Conservation (phyloP, 495 filamentous ascomycete species). For the Saxophila tyrrhenica region DNA sequence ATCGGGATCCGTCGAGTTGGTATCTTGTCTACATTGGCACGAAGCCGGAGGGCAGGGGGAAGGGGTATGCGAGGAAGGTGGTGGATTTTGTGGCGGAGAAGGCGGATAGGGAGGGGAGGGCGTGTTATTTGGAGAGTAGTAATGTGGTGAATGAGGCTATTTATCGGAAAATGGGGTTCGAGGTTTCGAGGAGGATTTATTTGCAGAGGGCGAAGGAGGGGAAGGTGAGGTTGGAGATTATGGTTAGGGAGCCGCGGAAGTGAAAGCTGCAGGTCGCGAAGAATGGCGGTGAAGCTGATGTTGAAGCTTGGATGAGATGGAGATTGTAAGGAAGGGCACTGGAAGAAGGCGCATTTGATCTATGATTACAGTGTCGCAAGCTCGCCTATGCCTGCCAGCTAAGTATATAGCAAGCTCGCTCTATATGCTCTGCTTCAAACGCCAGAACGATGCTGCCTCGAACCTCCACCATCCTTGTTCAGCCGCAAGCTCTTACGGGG, state of each 20-base stretch:
- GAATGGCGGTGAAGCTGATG: not conserved
- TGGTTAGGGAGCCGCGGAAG: conserved; percentile 53
- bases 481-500: not conserved
- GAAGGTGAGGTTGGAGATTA: conserved; percentile 60
- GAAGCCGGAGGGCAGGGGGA: conserved; percentile 49
- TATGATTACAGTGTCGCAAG: not conserved
- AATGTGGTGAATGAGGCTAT: conserved; percentile 52
- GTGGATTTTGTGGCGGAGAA: conserved; percentile 52
- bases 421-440: not conserved
- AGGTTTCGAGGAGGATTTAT: conserved; percentile 43
- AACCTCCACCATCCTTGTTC: not conserved
- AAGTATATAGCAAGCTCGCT: not conserved
- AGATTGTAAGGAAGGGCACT: not conserved
- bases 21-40: conserved; percentile 76
- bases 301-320: not conserved
- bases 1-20: conserved; percentile 49
- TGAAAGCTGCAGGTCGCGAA: not conserved
- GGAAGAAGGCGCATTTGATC: not conserved
- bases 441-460: not conserved
- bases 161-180: conserved; percentile 62
- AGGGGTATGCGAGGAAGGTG: conserved; percentile 57
- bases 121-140: conserved; percentile 67
- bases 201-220: conserved; percentile 44
- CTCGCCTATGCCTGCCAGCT: not conserved
- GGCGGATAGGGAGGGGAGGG: conserved; percentile 51